Base-by-base conservation (phyloP, 2,329 filamentous ascomycete species). In the Pyrenochaeta sp. region DNA sequence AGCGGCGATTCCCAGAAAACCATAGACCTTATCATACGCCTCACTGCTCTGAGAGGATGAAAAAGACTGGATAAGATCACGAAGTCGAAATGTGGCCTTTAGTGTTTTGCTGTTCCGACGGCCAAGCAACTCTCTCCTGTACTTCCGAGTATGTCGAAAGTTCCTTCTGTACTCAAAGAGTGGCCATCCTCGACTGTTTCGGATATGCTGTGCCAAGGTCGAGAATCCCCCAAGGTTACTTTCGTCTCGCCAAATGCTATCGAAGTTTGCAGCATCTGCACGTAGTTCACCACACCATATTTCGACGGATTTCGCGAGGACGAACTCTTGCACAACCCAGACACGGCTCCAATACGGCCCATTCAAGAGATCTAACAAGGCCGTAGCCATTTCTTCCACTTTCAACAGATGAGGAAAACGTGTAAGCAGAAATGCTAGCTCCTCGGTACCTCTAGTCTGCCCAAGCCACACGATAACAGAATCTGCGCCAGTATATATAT, bases 281-380 rank as follows among this genome's bases (percentile, higher is more conserved):
- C 27, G 23, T 21, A 46, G 35, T 6, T 46, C 35, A 8, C 49
- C 49, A 23, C 49, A 52, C 49, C 49, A 52, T 4, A 52, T 52
- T 1, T 49, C 47, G 4, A 51, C 50, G 3, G 30, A 22, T 6
- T 45, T 48, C 11, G 50, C 50, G 7, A 53, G n/a, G 3, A 53
- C 40, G n/a, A 53, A 47, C 23, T 53, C 51, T 15, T 53, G 51
- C 2, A 53, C 44, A 6, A 53, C 47, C 51, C 51, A 53, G 1
- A 51, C 40, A 7, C 51, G 47, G 6, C 30, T 26, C 51, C 51
- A 53, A 18, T 53, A 53, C 3, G 45, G 29, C 14, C 46, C 50
- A n/a, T 50, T 49, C 4, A 52, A 35, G 4, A 52, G 31, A 9
- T 28, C 11, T 2, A 43, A 26, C 3, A 52, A 21, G 1, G 49